phyloP scores from a whole-genome alignment of 1,284 basidiomycete species.

The Microbotryum violaceum region DNA sequence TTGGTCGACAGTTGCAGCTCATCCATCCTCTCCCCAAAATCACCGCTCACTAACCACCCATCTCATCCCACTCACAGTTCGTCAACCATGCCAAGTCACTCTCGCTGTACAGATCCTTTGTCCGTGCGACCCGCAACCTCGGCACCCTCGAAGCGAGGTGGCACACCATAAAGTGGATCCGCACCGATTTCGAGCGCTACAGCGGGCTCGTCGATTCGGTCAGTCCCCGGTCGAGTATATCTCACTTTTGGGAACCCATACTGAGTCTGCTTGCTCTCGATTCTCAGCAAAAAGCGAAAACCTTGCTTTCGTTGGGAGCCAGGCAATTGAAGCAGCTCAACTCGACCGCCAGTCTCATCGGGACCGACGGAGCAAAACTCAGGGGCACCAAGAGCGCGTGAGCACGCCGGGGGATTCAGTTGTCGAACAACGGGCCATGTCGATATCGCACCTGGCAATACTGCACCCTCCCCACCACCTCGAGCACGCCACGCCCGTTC shows the following conservation, averaged over 20 bases:
- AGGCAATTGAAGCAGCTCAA: conserved; percentile 31
- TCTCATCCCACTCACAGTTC: conserved; percentile 16
- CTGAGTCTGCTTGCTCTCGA: background rate
- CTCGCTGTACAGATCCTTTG: conserved; percentile 27
- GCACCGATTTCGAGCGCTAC: conserved; percentile 29
- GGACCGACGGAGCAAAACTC: conserved; percentile 17
- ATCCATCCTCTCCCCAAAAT: background rate
- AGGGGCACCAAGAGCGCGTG: conserved; percentile 8
- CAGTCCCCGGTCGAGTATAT: background rate
- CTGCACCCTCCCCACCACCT: too few species aligned
- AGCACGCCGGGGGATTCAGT: too few species aligned
- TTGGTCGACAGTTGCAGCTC: background rate
- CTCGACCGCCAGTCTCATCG: conserved; percentile 24
- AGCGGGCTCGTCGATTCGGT: conserved; percentile 21
- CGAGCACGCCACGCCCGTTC: too few species aligned
- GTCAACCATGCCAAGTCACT: conserved; percentile 25
- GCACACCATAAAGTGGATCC: conserved; percentile 25
- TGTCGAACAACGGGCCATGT: too few species aligned
- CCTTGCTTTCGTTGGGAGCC: conserved; percentile 24
- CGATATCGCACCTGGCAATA: too few species aligned
- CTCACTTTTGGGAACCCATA: background rate
- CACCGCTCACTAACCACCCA: background rate
- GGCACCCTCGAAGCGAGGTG: conserved; percentile 16
- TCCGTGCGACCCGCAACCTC: conserved; percentile 22
- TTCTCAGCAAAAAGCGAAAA: conserved; percentile 22